Evolutionary conservation across 306 rosid species (phyloP), one percentile per base, ranked within the genome.

Genomic region (Oemleria cerasiformis): DNA sequence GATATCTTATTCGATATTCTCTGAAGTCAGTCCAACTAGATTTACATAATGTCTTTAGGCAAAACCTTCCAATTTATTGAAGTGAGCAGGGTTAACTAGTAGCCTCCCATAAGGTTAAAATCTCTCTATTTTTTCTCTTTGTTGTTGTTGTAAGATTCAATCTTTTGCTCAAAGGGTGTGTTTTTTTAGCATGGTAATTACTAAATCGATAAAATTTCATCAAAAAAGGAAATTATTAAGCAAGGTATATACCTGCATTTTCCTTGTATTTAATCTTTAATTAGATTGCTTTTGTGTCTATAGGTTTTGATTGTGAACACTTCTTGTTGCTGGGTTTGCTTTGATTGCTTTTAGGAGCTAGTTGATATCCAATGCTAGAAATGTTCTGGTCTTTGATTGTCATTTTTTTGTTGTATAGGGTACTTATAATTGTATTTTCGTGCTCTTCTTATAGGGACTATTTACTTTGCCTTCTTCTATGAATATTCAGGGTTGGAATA

Each of bases 371-470:
- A 25, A 25, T 25, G 30, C 1, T 2, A 1, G 30, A 25, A 25
- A 25, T 25, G 30, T 25, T 25, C 30, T 25, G 30, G 30, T 25
- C 30, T 2, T 25, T 25, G 2, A 25, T 25, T 13, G 39, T 20
- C 56, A 40, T 56, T 40, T 56, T 70, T 63, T 61, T 25, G 30
- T 25, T 76, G 20, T 36, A 41, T 47, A 70, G 47, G 65, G 23
- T 69, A 25, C 57, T 71, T 67, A 60, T 60, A 62, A 67, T 38
- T 34, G 14, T 70, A 51, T 75, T 67, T 75, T 75, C 58, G 9
- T 73, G 51, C 72, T 67, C 9, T 67, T 54, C 13, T 56, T 54
- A 3, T 83, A 83, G 81, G 81, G 78, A 25, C 30, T 79, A 44
- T 40, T 68, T 67, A 41, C 30, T 13, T 38, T 9, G 45, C 45